These are phyloP conservation scores for Hura crepitans DNA, from an alignment of 441 rosid species.

Conservation along the genomic window DNA sequence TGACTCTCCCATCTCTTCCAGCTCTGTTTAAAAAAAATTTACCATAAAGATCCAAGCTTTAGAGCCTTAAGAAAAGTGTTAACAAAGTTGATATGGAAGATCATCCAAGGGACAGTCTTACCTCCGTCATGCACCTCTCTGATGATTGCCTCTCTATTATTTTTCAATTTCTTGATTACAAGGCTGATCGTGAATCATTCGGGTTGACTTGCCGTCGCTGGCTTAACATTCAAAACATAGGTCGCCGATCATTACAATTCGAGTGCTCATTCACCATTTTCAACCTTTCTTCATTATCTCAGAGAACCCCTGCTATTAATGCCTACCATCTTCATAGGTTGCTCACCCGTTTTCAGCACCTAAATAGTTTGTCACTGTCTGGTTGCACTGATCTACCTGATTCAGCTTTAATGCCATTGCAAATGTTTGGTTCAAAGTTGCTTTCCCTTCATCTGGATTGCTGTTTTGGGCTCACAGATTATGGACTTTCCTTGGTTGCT, in stretches of 20 bases:
- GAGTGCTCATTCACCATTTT: conserved; percentile 43
- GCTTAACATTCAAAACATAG: conserved; percentile 59
- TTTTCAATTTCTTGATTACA: conserved; percentile 41
- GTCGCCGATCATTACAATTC: conserved; percentile 50
- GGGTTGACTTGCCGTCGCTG: conserved; percentile 66
- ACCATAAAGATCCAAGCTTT: conserved; percentile 44
- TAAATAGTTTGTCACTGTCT: conserved; percentile 54
- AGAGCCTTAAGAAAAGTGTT: conserved; percentile 50
- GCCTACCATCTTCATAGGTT: conserved; percentile 51
- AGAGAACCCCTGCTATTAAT: conserved; percentile 28
- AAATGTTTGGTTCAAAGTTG: conserved; percentile 45
- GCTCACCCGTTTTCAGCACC: conserved; percentile 64
- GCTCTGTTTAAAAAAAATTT: conserved; percentile 43
- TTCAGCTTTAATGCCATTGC: conserved; percentile 46
- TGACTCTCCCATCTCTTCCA: conserved; percentile 41
- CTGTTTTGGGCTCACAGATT: conserved; percentile 61
- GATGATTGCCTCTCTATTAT: conserved; percentile 64
- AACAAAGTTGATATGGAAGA: conserved; percentile 39
- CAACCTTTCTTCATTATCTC: conserved; percentile 32
- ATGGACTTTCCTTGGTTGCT: conserved; percentile 47
- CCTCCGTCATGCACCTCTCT: conserved; percentile 46
- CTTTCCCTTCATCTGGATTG: conserved; percentile 55
- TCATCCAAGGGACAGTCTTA: conserved; percentile 28
- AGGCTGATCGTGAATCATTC: conserved; percentile 54
- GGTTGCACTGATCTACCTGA: conserved; percentile 64